These are phyloP conservation scores for Pythium insidiosum DNA, from an alignment of 352 stramenopile genomes.

Conservation along the genomic window DNA sequence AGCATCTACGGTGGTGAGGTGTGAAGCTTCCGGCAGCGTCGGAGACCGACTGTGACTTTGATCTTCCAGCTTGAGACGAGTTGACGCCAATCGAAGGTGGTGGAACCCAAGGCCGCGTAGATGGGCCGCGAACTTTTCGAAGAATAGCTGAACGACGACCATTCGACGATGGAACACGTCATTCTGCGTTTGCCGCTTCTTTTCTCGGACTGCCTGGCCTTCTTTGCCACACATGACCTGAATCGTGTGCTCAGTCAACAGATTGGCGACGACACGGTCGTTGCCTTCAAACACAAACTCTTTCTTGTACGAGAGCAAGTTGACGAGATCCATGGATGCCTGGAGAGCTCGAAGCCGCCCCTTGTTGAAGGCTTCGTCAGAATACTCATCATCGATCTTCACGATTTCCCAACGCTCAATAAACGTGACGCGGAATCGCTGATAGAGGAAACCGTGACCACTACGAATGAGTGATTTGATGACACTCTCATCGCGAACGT, in stretches of 20 bases:
- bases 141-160: conserved; percentile 65
- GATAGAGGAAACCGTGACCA: conserved; percentile 53
- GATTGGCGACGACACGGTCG: conserved; percentile 56
- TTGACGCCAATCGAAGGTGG: conserved; percentile 34
- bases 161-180: conserved; percentile 62
- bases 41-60: not conserved
- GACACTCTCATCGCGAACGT: conserved; percentile 39
- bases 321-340: conserved; percentile 79
- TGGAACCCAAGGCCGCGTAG: conserved; percentile 60
- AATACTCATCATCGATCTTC: conserved; percentile 38
- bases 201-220: conserved; percentile 44
- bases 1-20: conserved; percentile 16
- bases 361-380: conserved; percentile 32
- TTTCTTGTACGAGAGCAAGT: conserved; percentile 81
- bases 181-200: conserved; percentile 69
- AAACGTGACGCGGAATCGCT: conserved; percentile 71
- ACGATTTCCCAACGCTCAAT: conserved; percentile 68
- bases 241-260: conserved; percentile 74
- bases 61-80: conserved; percentile 9
- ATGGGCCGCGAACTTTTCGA: conserved; percentile 53
- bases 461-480: conserved; percentile 43
- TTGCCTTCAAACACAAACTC: conserved; percentile 77
- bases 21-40: not conserved
- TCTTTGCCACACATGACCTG: conserved; percentile 54
- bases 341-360: conserved; percentile 37